phyloP scores from a whole-genome alignment of 495 filamentous ascomycete species.

The Aspergillus incahuasiensis region DNA sequence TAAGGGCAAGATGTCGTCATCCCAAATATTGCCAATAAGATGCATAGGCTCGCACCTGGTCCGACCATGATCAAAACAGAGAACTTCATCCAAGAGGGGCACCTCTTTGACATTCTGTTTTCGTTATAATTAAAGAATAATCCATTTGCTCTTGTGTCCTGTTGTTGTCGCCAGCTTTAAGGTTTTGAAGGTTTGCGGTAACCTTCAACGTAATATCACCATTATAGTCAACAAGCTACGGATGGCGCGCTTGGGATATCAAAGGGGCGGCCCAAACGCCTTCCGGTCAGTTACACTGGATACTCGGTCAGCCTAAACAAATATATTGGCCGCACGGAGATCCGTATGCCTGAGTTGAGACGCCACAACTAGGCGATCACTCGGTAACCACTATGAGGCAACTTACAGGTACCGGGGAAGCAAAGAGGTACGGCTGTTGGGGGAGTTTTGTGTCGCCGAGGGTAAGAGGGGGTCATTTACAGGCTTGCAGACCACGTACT shows the following conservation, averaged over 20 bases:
- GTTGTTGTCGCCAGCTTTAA: conserved; percentile 18
- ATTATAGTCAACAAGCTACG: conserved; percentile 25
- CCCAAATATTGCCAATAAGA: conserved; percentile 24
- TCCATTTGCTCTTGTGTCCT: conserved; percentile 21
- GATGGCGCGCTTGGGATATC: conserved; percentile 21
- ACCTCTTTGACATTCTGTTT: conserved; percentile 20
- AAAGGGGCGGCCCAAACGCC: conserved; percentile 23
- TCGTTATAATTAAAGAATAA: conserved; percentile 23
- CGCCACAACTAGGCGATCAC: conserved; percentile 15
- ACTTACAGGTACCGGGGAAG: conserved; percentile 22
- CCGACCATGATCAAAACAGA: conserved; percentile 8
- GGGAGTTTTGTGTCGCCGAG: conserved; percentile 19
- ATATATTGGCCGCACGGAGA: conserved; percentile 33
- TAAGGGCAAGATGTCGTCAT: conserved; percentile 26
- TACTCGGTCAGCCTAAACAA: conserved; percentile 25
- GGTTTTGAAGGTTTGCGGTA: conserved; percentile 22
- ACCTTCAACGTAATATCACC: conserved; percentile 24
- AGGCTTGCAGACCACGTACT: conserved; percentile 19
- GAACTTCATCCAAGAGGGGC: conserved; percentile 14
- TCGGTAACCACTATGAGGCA: conserved; percentile 24
- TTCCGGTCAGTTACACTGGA: conserved; percentile 33
- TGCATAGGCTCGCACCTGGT: conserved; percentile 19
- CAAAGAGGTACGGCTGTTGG: conserved; percentile 17
- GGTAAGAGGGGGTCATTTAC: conserved; percentile 13
- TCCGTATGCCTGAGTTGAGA: conserved; percentile 33